A percentile compares a stretch with the other conserved stretches of the same genome.
phyloP scores from a whole-genome alignment of 345 rosid genomes.

The Erysimum cheiranthoides region DNA sequence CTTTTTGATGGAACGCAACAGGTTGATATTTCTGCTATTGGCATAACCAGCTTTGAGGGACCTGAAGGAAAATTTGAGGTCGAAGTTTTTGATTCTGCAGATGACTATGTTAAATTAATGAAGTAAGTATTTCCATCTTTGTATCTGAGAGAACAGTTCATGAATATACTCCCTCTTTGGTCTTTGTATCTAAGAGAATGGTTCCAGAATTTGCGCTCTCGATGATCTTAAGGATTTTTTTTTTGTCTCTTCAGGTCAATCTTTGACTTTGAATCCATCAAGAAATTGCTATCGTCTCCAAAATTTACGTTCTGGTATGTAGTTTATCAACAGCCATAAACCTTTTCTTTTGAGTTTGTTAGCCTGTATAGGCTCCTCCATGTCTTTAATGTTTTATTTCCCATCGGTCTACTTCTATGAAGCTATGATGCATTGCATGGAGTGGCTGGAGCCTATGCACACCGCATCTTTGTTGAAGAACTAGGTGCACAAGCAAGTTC shows the following conservation, averaged over 20 bases:
- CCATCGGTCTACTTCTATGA: slow-evolving; percentile 41
- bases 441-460: slow-evolving; percentile 95
- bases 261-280: slow-evolving; percentile 77
- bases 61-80: slow-evolving; percentile 89
- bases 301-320: slow-evolving; percentile 84
- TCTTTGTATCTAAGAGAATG: not conserved
- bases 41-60: slow-evolving; percentile 72
- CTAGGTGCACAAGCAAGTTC: slow-evolving; percentile 85
- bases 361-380: slow-evolving; percentile 1
- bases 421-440: slow-evolving; percentile 95
- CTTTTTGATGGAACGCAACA: slow-evolving; percentile 35
- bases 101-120: slow-evolving; percentile 84
- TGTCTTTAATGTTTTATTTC: slow-evolving; percentile 22
- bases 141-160: not conserved
- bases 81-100: slow-evolving; percentile 89
- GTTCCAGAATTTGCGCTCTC: not conserved
- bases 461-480: slow-evolving; percentile 84
- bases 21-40: slow-evolving; percentile 75
- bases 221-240: not conserved
- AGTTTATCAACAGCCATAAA: slow-evolving; percentile 15
- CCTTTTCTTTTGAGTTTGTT: slow-evolving; percentile 1
- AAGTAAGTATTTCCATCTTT: slow-evolving; percentile 56
- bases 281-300: slow-evolving; percentile 77
- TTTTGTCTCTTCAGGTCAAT: slow-evolving; percentile 58
- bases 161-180: slow-evolving; percentile 3